A percentile compares a stretch with the other conserved stretches of the same genome.
phyloP scores from a whole-genome alignment of 345 rosid species.

The Anacardium occidentale region DNA sequence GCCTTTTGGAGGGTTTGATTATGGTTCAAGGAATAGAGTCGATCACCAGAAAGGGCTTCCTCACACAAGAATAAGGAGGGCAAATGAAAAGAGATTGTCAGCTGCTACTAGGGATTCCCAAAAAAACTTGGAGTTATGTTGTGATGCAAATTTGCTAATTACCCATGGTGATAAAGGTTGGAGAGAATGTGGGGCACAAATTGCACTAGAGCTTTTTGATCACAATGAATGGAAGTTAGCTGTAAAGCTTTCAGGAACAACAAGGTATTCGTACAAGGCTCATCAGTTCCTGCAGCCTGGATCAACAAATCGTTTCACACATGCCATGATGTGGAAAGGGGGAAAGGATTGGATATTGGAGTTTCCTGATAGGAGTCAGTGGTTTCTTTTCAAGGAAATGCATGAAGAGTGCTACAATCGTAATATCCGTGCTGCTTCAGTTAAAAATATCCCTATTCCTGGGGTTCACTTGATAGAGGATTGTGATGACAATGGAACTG shows the following conservation, averaged over 20 bases:
- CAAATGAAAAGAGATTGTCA: conserved; percentile 58
- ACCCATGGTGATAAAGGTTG: conserved; percentile 83
- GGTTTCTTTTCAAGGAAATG: conserved; percentile 94
- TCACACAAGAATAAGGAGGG: conserved; percentile 77
- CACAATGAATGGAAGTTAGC: conserved; percentile 93
- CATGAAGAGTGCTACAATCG: conserved; percentile 95
- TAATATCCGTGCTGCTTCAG: conserved; percentile 75
- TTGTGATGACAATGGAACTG: conserved; percentile 50
- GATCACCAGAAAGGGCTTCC: conserved; percentile 57
- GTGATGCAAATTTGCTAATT: conserved; percentile 74
- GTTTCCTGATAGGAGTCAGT: conserved; percentile 86
- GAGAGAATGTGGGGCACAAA: conserved; percentile 82
- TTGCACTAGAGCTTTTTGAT: conserved; percentile 68
- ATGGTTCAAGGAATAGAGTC: conserved; percentile 49
- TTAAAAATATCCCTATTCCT: conserved; percentile 89
- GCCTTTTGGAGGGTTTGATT: conserved; percentile 70
- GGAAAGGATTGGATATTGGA: conserved; percentile 95
- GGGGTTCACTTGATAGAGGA: conserved; percentile 77
- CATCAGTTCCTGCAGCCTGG: conserved; percentile 96
- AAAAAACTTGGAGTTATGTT: conserved; percentile 65
- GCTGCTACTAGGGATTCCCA: conserved; percentile 51
- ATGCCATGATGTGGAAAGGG: conserved; percentile 99
- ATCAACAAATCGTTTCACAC: conserved; percentile 83
- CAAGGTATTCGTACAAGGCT: conserved; percentile 76
- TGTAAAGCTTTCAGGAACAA: conserved; percentile 66